Evolutionary conservation across 768 basidiomycete species (phyloP).

Genomic region (Lactarius akahatsu): DNA sequence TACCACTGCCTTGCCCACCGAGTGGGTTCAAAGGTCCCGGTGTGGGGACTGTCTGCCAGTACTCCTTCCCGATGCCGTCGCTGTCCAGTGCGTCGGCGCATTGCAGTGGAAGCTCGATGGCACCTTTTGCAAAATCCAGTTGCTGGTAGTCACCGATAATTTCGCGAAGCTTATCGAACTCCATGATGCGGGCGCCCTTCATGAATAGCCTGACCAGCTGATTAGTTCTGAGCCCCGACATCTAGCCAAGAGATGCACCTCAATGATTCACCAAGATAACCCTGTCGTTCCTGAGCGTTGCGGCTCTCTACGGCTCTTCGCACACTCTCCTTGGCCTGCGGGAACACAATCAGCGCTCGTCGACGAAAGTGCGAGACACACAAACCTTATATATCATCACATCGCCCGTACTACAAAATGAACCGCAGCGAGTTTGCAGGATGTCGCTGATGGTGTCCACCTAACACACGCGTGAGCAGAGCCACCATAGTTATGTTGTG

Average conservation of each 20-base stretch:
- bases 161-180: constrained; percentile 81
- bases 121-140: constrained; percentile 80
- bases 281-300: constrained; percentile 70
- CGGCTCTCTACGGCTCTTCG: constrained; percentile 84
- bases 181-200: constrained; percentile 83
- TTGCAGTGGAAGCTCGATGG: constrained; percentile 78
- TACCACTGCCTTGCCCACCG: constrained; percentile 1
- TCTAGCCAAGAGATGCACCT: constrained; percentile 48
- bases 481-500: background rate
- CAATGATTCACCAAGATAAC: constrained; percentile 82
- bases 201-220: constrained; percentile 65
- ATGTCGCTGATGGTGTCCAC: constrained; percentile 97
- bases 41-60: constrained; percentile 56
- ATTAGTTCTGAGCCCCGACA: background rate
- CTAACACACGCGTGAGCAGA: constrained; percentile 41
- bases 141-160: constrained; percentile 88
- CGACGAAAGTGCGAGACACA: background rate
- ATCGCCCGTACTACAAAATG: constrained; percentile 97
- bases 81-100: constrained; percentile 81
- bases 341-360: background rate
- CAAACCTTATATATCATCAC: constrained; percentile 94
- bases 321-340: constrained; percentile 88
- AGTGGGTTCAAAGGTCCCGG: background rate
- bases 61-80: constrained; percentile 71
- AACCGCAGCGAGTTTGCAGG: constrained; percentile 90